Base-by-base conservation (phyloP, 2,329 filamentous ascomycete species). In the Nothopassalora personata region DNA sequence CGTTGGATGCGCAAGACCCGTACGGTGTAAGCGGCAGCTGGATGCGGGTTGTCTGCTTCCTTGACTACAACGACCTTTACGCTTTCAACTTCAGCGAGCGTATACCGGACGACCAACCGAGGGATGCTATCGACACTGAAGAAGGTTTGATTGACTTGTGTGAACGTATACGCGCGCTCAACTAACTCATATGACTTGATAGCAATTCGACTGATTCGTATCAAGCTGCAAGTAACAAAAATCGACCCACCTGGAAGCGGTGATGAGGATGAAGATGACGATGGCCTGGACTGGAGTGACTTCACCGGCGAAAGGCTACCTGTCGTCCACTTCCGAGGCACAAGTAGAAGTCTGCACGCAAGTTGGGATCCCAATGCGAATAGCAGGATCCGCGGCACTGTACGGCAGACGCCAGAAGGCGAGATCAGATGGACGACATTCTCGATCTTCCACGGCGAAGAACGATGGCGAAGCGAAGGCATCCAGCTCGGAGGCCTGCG, bases 391-490 rank as follows among this genome's bases (percentile, higher is more conserved):
- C 78, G 80, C 77, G 88, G 86, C 85, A 76, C 75, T 0, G 88
- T 89, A 0, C 78, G 86, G 10, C 74, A 87, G 64, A 91, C 88
- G 0, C 79, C 79, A 10, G 81, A 89, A 63, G 87, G 88, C 10
- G 87, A 91, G 63, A 84, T 92, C 4, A 78, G 86, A 47, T 92
- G 89, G 89, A 89, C 86, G 1, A 86, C 84, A 0, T 83, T 84
- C 55, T 88, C 84, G 1, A 79, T 90, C 11, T 84, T 83, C 64
- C 75, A 79, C 60, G 79, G 86, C 51, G 80, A 89, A 64, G 85
- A 88, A 67, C 78, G 87, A 23, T 92, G 89, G 89, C 81, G 83
- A n/a, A 88, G 85, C 67, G 89, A 93, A 74, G 83, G 87, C 8
- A 78, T 92, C 5, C 89, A 93, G 72, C 73, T 92, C 5, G 89